Conservation (phyloP, 2,329 filamentous ascomycete species). For the Pseudogymnoascus sp. region DNA sequence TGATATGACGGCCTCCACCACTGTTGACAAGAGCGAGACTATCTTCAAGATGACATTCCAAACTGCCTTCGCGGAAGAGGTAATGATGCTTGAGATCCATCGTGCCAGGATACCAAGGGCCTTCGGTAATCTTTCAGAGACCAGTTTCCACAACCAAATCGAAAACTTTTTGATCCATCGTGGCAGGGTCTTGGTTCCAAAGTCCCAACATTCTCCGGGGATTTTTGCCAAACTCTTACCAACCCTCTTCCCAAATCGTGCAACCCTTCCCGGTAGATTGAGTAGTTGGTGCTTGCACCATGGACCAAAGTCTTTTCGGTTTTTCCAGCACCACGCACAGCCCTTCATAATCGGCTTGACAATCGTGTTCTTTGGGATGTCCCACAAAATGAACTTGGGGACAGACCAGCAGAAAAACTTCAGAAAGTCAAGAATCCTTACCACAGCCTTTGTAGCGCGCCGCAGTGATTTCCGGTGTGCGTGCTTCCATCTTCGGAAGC, state of each 20-base stretch:
- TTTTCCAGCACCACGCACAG: constrained; percentile 21
- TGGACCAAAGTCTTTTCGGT: constrained; percentile 24
- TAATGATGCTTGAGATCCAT: constrained; percentile 30
- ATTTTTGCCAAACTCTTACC: constrained; percentile 20
- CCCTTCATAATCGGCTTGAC: constrained; percentile 26
- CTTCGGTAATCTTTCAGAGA: constrained; percentile 21
- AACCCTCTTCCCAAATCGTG: constrained; percentile 18
- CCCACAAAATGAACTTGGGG: constrained; percentile 25
- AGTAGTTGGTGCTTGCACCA: constrained; percentile 29
- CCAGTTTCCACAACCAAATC: constrained; percentile 15
- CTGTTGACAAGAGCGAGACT: constrained; percentile 34
- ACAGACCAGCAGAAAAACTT: neutral
- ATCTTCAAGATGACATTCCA: constrained; percentile 23
- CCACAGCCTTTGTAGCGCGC: constrained; percentile 21
- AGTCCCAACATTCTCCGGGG: neutral
- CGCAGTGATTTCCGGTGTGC: constrained; percentile 29
- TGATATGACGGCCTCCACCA: constrained; percentile 28
- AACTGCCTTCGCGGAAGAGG: constrained; percentile 23
- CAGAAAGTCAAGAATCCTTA: constrained; percentile 23
- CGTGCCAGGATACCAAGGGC: constrained; percentile 22
- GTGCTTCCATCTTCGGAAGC: constrained; percentile 33
- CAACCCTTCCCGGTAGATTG: constrained; percentile 25
- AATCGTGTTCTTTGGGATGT: constrained; percentile 27
- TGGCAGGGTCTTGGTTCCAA: constrained; percentile 18
- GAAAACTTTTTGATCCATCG: constrained; percentile 16